A percentile compares a stretch with the other conserved stretches of the same genome.
Evolutionary conservation across 2,329 filamentous ascomycete genomes (phyloP).

Genomic region (Cercospora sp.): DNA sequence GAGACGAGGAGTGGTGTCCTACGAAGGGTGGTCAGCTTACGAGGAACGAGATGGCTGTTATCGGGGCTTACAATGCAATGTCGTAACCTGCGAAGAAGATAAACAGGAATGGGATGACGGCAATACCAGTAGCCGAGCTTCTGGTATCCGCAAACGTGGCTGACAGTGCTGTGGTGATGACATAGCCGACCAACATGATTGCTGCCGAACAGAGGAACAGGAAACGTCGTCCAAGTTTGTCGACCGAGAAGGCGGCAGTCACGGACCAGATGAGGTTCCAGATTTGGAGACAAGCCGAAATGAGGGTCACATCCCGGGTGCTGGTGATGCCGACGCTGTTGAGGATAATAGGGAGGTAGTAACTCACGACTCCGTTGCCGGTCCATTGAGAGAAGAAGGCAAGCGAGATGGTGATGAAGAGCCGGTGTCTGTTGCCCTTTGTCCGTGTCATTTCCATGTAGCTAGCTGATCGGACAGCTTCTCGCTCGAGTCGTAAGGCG

Average conservation of each 20-base stretch:
- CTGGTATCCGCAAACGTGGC: constrained; percentile 40
- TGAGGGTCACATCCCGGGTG: constrained; percentile 39
- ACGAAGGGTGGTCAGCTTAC: no score
- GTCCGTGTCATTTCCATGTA: constrained; percentile 28
- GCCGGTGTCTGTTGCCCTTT: constrained; percentile 38
- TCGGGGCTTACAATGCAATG: constrained; percentile 39
- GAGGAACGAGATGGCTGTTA: no score
- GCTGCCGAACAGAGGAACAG: constrained; percentile 46
- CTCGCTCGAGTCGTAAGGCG: constrained; percentile 43
- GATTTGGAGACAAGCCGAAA: constrained; percentile 44
- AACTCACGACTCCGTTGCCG: constrained; percentile 43
- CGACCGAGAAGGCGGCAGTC: constrained; percentile 43
- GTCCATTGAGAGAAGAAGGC: constrained; percentile 44
- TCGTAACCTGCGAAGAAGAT: constrained; percentile 47
- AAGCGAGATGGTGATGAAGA: constrained; percentile 43
- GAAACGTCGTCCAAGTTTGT: constrained; percentile 46
- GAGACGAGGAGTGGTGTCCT: constrained; percentile 38
- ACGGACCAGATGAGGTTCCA: constrained; percentile 43
- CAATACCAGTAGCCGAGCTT: constrained; percentile 39
- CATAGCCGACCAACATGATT: constrained; percentile 49
- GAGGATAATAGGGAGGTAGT: constrained; percentile 38
- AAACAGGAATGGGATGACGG: constrained; percentile 47
- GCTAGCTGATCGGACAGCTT: constrained; percentile 49
- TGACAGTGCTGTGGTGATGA: constrained; percentile 30
- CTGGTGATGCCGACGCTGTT: constrained; percentile 42